phyloP scores from a whole-genome alignment of 306 rosid species.

The Malus asiatica region DNA sequence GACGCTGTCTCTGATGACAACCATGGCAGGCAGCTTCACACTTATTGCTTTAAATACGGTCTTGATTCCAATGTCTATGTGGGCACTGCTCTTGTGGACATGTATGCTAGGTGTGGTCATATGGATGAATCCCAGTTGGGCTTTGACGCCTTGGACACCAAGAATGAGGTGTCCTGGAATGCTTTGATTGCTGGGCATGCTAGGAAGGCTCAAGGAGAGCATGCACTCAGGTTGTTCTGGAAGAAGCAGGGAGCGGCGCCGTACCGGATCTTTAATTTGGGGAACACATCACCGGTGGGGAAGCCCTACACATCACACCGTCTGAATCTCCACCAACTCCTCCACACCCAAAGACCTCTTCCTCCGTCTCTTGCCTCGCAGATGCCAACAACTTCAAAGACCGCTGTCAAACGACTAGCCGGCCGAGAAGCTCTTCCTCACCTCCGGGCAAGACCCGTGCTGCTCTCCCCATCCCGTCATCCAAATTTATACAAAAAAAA shows the following conservation, averaged over 20 bases:
- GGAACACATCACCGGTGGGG: too few species aligned
- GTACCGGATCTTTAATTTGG: too few species aligned
- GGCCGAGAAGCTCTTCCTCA: too few species aligned
- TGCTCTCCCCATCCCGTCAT: too few species aligned
- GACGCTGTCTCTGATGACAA: slow-evolving; percentile 7
- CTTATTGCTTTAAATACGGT: slow-evolving; percentile 22
- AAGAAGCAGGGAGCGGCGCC: background rate
- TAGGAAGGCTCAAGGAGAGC: slow-evolving; percentile 22
- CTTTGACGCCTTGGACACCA: slow-evolving; percentile 16
- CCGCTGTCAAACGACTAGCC: too few species aligned
- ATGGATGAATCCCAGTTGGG: slow-evolving; percentile 20
- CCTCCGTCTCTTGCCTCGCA: too few species aligned
- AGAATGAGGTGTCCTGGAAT: slow-evolving; percentile 35
- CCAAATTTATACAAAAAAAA: too few species aligned
- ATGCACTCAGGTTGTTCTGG: slow-evolving; percentile 18
- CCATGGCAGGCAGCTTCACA: slow-evolving; percentile 25
- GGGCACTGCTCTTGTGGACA: slow-evolving; percentile 28
- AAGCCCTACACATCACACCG: too few species aligned
- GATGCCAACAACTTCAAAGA: too few species aligned
- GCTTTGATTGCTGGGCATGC: slow-evolving; percentile 30
- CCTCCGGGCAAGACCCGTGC: too few species aligned
- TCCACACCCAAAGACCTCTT: too few species aligned
- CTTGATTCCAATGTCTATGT: slow-evolving; percentile 27
- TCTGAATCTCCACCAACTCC: too few species aligned
- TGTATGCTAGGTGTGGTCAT: slow-evolving; percentile 27